These are phyloP conservation scores for Dothidotthia symphoricarpi DNA, from an alignment of 2,329 filamentous ascomycete genomes.

Conservation along the genomic window DNA sequence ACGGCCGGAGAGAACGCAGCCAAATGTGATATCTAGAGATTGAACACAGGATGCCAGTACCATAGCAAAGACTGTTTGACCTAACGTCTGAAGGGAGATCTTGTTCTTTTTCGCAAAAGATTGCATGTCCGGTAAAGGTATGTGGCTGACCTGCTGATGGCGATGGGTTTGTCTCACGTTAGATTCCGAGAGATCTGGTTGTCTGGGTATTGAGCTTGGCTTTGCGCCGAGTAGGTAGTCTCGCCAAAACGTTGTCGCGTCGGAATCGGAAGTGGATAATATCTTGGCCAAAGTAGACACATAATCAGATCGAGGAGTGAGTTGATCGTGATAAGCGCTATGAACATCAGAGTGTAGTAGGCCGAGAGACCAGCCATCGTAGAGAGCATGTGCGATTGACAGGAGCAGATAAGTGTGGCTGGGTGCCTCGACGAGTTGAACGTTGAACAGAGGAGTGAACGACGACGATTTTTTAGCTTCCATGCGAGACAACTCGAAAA, in stretches of 20 bases:
- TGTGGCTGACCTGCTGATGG: slow-evolving; percentile 47
- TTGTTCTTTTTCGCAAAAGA: slow-evolving; percentile 64
- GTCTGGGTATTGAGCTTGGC: slow-evolving; percentile 42
- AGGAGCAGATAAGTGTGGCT: slow-evolving; percentile 53
- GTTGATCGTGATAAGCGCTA: slow-evolving; percentile 57
- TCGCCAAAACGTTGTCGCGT: slow-evolving; percentile 67
- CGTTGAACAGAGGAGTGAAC: slow-evolving; percentile 27
- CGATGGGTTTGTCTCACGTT: slow-evolving; percentile 38
- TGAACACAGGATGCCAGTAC: slow-evolving; percentile 62
- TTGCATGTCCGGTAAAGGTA: slow-evolving; percentile 47
- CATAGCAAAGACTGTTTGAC: slow-evolving; percentile 73
- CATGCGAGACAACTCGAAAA: slow-evolving; percentile 39
- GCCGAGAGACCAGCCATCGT: slow-evolving; percentile 81
- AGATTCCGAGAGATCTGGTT: slow-evolving; percentile 3
- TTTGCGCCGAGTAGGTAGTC: slow-evolving; percentile 60
- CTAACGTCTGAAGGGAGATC: slow-evolving; percentile 73
- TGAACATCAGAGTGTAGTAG: slow-evolving; percentile 71
- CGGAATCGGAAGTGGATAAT: slow-evolving; percentile 47
- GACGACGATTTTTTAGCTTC: slow-evolving; percentile 21
- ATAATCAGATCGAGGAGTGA: slow-evolving; percentile 49
- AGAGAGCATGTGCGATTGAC: slow-evolving; percentile 81
- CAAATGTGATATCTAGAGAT: slow-evolving; percentile 75
- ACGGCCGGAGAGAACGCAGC: slow-evolving; percentile 80
- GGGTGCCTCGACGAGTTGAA: slow-evolving; percentile 42
- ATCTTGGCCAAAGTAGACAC: slow-evolving; percentile 57